Conservation (phyloP, 345 rosid genomes). For the Barbarea vulgaris region DNA sequence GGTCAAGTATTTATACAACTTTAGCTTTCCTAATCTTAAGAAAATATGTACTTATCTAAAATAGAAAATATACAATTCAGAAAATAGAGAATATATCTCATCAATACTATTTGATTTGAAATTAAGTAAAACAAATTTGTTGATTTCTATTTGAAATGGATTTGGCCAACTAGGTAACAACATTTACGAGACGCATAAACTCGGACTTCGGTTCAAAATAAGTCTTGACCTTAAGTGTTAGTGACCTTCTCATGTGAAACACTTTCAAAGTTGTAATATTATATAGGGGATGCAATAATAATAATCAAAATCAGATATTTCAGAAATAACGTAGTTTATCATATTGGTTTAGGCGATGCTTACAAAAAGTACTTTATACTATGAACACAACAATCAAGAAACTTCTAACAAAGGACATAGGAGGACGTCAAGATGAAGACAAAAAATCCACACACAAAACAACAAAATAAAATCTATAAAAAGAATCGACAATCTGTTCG, state of each 20-base stretch:
- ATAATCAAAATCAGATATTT: neutral
- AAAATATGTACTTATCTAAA: too few species aligned
- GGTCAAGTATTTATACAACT: too few species aligned
- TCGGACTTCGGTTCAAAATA: neutral
- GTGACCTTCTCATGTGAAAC: neutral
- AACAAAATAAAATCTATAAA: slow-evolving; percentile 27
- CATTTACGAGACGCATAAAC: neutral
- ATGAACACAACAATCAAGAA: slow-evolving; percentile 16
- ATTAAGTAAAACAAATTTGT: neutral
- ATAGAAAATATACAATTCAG: too few species aligned
- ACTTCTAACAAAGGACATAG: neutral
- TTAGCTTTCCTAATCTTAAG: too few species aligned
- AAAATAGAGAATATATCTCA: too few species aligned
- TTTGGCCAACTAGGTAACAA: neutral
- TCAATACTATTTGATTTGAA: neutral
- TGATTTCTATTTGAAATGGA: neutral
- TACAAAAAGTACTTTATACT: neutral
- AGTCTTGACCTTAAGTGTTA: neutral
- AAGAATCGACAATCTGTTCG: slow-evolving; percentile 64
- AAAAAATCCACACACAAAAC: slow-evolving; percentile 1
- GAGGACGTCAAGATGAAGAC: neutral
- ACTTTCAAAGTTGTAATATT: neutral
- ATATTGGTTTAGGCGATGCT: neutral
- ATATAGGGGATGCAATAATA: neutral
- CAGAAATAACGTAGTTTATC: neutral